Evolutionary conservation across 495 filamentous ascomycete genomes (phyloP).

Genomic region (Mytilinidion resinicola): DNA sequence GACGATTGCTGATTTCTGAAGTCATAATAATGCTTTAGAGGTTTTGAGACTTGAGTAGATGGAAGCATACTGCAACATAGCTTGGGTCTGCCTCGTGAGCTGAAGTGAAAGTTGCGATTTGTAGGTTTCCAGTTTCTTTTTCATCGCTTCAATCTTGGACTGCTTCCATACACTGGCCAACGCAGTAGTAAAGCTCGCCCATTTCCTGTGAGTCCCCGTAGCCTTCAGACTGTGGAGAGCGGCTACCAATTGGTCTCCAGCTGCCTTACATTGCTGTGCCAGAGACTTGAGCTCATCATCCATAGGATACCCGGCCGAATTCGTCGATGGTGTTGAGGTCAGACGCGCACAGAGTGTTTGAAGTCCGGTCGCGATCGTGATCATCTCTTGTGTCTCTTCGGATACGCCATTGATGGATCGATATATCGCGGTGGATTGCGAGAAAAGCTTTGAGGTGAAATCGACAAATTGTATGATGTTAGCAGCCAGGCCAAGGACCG

Average conservation of each 20-base stretch:
- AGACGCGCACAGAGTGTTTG: neutral
- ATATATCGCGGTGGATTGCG: neutral
- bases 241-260: neutral
- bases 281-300: neutral
- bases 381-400: neutral
- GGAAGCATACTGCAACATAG: neutral
- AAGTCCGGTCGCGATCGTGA: neutral
- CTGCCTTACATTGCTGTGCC: neutral
- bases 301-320: neutral
- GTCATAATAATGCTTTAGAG: too few species aligned
- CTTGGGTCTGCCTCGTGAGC: too few species aligned
- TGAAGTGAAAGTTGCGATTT: neutral
- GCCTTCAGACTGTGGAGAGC: neutral
- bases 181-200: constrained; percentile 1
- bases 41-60: too few species aligned
- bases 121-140: neutral
- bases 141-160: neutral
- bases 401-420: neutral
- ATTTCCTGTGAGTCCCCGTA: neutral
- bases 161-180: neutral
- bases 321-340: neutral
- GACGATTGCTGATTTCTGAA: too few species aligned
- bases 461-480: constrained; percentile 3
- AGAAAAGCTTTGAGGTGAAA: neutral
- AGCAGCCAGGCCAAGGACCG: neutral